Conservation (phyloP, 2,329 filamentous ascomycete genomes). For the Dothistroma septosporum region DNA sequence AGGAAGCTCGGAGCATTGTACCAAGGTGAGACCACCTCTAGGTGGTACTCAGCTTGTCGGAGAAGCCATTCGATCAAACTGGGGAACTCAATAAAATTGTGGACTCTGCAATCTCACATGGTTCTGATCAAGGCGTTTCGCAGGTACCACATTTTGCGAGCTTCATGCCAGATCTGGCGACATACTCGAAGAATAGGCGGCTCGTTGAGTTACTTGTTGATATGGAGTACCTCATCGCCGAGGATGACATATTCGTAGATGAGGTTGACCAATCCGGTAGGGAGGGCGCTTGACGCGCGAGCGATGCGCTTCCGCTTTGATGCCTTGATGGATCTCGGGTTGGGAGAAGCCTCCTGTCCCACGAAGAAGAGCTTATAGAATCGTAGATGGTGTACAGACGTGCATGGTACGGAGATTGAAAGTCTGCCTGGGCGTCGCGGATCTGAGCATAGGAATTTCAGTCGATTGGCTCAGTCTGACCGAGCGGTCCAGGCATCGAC, state of each 20-base stretch:
- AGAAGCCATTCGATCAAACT: neutral
- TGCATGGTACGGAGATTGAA: no score
- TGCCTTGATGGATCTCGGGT: no score
- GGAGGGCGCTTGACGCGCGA: no score
- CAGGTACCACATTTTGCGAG: constrained; percentile 1
- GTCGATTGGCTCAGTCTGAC: neutral
- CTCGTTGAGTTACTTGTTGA: neutral
- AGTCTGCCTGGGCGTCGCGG: no score
- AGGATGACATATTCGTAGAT: neutral
- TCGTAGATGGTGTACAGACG: no score
- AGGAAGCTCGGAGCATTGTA: neutral
- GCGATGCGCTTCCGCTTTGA: no score
- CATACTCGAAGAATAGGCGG: neutral
- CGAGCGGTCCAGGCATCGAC: neutral
- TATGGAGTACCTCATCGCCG: neutral
- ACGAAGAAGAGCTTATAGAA: no score
- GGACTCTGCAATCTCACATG: neutral
- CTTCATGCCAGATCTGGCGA: constrained; percentile 4
- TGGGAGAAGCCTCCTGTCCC: no score
- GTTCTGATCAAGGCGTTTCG: constrained; percentile 1
- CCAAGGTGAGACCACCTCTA: neutral
- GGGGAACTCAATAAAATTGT: neutral
- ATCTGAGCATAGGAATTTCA: no score
- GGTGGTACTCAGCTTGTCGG: neutral
- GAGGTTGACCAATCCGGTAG: neutral